Conservation (phyloP, 768 basidiomycete genomes). For the Panellus pusillus region DNA sequence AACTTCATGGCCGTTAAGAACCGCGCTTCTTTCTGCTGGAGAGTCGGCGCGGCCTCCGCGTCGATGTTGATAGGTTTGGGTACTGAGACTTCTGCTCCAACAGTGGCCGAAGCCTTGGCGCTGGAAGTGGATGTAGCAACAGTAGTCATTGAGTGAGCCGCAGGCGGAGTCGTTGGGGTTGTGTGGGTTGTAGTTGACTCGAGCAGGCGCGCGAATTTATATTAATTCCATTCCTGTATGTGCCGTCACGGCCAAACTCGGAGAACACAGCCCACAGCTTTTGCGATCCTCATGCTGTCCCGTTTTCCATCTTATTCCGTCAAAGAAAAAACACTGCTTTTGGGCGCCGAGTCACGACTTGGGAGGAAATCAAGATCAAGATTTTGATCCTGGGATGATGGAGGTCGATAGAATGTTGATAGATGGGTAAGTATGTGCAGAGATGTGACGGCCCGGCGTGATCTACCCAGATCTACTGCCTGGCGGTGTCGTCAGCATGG, state of each 20-base stretch:
- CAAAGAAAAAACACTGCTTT: slow-evolving; percentile 8
- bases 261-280: slow-evolving; percentile 1
- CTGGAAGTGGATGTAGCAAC: no score
- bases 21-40: not conserved
- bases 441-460: not conserved
- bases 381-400: no score
- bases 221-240: not conserved
- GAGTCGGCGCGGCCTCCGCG: not conserved
- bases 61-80: not conserved
- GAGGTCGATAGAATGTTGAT: no score
- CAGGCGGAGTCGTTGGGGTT: no score
- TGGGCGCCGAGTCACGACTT: no score
- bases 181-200: no score
- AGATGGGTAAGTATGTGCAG: no score
- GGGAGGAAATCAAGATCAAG: no score
- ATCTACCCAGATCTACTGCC: no score
- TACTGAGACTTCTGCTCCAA: not conserved
- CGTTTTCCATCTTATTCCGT: slow-evolving; percentile 3
- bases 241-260: not conserved
- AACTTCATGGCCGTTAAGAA: slow-evolving; percentile 49
- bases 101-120: not conserved
- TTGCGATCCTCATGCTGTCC: slow-evolving; percentile 7
- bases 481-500: no score
- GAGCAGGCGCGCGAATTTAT: not conserved
- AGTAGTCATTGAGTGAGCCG: no score